These are phyloP conservation scores for Fusarium duplospermum DNA, from an alignment of 2,329 filamentous ascomycete species.

Conservation along the genomic window DNA sequence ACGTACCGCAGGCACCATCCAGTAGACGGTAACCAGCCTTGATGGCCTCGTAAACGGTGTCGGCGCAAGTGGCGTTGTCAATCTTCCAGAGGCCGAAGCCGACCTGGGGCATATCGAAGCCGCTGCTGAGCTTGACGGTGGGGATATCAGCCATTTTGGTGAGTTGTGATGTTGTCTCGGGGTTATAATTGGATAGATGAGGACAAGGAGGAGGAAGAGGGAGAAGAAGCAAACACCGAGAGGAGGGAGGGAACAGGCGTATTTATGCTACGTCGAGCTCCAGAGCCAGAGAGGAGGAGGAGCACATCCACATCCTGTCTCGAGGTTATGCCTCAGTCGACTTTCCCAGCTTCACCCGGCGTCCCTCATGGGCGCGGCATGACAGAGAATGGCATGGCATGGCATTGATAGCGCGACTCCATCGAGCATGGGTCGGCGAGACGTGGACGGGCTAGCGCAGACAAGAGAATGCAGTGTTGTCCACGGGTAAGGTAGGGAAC, in stretches of 20 bases:
- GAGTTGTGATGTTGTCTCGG: slow-evolving; percentile 22
- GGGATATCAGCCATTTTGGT: slow-evolving; percentile 51
- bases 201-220: slow-evolving; percentile 10
- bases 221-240: slow-evolving; percentile 13
- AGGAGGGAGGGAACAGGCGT: slow-evolving; percentile 25
- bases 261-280: slow-evolving; percentile 33
- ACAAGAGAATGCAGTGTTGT: neutral
- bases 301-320: slow-evolving; percentile 21
- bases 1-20: slow-evolving; percentile 70
- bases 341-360: slow-evolving; percentile 7
- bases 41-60: slow-evolving; percentile 82
- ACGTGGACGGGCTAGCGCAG: slow-evolving; percentile 14
- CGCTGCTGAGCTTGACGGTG: slow-evolving; percentile 72
- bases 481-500: neutral
- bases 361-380: slow-evolving; percentile 33
- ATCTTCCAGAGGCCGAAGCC: slow-evolving; percentile 90
- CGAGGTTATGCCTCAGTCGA: neutral
- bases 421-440: slow-evolving; percentile 13
- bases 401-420: slow-evolving; percentile 39
- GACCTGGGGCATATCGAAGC: slow-evolving; percentile 78
- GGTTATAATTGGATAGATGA: slow-evolving; percentile 12
- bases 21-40: slow-evolving; percentile 71
- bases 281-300: slow-evolving; percentile 11
- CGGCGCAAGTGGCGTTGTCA: slow-evolving; percentile 76
- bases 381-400: slow-evolving; percentile 25